Percentiles rank a stretch among this genome's conserved stretches.
Conservation (phyloP, 2,329 filamentous ascomycete species). For the Fusarium tanahbumbuense region DNA sequence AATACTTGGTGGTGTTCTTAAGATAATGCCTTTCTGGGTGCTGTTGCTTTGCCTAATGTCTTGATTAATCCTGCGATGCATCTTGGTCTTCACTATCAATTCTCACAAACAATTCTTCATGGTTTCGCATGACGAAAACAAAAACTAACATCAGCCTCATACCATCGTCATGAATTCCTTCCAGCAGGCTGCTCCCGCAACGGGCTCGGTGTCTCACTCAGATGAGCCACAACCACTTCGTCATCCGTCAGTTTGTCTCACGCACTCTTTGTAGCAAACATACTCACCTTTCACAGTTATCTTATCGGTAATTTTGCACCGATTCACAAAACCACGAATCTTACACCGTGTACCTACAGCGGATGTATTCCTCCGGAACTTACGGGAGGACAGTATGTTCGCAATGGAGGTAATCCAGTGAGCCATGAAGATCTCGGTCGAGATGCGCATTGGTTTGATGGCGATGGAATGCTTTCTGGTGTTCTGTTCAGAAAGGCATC, state of each 20-base stretch:
- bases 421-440: slow-evolving; percentile 69
- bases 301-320: slow-evolving; percentile 78
- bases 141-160: neutral
- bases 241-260: slow-evolving; percentile 25
- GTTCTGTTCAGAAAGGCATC: slow-evolving; percentile 64
- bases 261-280: slow-evolving; percentile 26
- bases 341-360: slow-evolving; percentile 67
- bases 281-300: slow-evolving; percentile 56
- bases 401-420: slow-evolving; percentile 77
- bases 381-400: slow-evolving; percentile 75
- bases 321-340: slow-evolving; percentile 64
- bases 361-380: slow-evolving; percentile 74
- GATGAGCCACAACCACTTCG: neutral
- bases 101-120: neutral
- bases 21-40: neutral
- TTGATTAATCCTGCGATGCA: neutral
- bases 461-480: slow-evolving; percentile 79
- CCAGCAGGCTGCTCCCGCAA: neutral
- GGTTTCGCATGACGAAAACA: neutral
- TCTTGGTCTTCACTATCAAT: no score
- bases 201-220: neutral
- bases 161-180: neutral
- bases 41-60: neutral
- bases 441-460: slow-evolving; percentile 80
- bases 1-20: neutral